Evolutionary conservation across 2,329 filamentous ascomycete species (phyloP), one percentile per base, ranked within the genome.

Genomic region (Pseudocercospora macadamiae): DNA sequence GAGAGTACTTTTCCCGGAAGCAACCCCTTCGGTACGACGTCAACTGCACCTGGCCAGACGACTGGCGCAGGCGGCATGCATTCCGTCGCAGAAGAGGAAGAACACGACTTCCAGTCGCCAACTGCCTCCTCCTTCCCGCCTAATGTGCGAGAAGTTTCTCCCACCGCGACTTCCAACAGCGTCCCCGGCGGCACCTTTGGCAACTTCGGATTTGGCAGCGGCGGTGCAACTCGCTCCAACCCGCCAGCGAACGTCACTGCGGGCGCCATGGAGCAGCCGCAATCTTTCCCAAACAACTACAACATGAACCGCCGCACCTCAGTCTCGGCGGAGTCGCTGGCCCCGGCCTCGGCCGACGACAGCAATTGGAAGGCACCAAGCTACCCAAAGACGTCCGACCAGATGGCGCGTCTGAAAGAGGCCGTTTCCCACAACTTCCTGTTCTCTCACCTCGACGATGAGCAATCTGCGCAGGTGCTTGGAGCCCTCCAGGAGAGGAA

Each of bases 241-340:
- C 74, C 64, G 68, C 73, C 60, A 70, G 75, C 60, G 55, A 80
- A 67, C 72, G 82, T 73, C 75, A 75, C 67, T 73, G 58, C 67
- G 28, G 73, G 71, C 61, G 66, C 80, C 19, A 81, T 82, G 57
- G 84, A 85, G 60, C 64, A 67, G 18, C 78, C 83, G 36, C 87
- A 90, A 65, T 87, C 86, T 68, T 91, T 96, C 72, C 95, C 95
- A 56, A 89, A 86, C 68, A 93, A 97, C 75, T 97, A 97, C 79
- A 96, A 96, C 75, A 88, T 96, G 77, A 90, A 86, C 68, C 89
- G 95, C 64, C 90, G 95, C 69, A 97, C 93, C 36, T 97, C 95
- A 3, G 95, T 99, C 54, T 97, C 95, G 37, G 95, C 95, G 51
- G 95, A 99, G 77, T 97, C 93, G 1, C 83, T 97, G 71, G 96